Base-by-base conservation (phyloP, 2,329 filamentous ascomycete species). In the Hymenoscyphus linearis region DNA sequence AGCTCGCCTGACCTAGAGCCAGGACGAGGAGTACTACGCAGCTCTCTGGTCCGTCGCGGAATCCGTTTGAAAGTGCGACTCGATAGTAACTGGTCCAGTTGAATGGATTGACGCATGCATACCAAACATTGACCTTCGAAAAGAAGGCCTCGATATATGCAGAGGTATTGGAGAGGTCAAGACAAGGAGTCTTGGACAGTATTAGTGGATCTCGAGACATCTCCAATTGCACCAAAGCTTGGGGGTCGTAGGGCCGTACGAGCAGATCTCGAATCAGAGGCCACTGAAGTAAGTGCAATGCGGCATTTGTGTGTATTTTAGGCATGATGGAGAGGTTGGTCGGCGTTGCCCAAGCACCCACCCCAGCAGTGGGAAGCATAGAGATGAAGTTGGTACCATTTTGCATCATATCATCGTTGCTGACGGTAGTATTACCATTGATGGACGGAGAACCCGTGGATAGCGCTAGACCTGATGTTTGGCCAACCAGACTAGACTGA, bases 261-360 rank as follows among this genome's bases (percentile, higher is more conserved):
- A 93, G 88, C 25, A 95, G 78, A 70, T 92, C 87, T 55, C 88
- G 83, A 66, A 93, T 93, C 66, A 92, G 79, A 13, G 90, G 90
- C 85, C 90, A 93, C 69, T 92, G 89, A 5, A 93, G 78, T 22
- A 93, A 77, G 72, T 93, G 87, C 67, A 92, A 77, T 1, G 89
- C 89, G 5, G 90, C 89, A 62, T 90, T 93, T 0, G 89, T 93
- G 74, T 93, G 90, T 16, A 88, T 81, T 74, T 91, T 93, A 25
- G 90, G 90, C 89, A 93, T 93, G 27, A 88, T 91, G 2, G 89
- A 92, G 66, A 93, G 91, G 73, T 91, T 93, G 44, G 76, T 79
- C 71, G 71, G 80, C 60, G 80, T 84, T 25, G 80, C 83, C 88
- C 88, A 92, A 2, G 88, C 90, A 5, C 87, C 88, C 65, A 92